A percentile compares a stretch with the other conserved stretches of the same genome.
These are phyloP conservation scores for Mariannaea sp. DNA, from an alignment of 2,329 filamentous ascomycete genomes.

Conservation along the genomic window DNA sequence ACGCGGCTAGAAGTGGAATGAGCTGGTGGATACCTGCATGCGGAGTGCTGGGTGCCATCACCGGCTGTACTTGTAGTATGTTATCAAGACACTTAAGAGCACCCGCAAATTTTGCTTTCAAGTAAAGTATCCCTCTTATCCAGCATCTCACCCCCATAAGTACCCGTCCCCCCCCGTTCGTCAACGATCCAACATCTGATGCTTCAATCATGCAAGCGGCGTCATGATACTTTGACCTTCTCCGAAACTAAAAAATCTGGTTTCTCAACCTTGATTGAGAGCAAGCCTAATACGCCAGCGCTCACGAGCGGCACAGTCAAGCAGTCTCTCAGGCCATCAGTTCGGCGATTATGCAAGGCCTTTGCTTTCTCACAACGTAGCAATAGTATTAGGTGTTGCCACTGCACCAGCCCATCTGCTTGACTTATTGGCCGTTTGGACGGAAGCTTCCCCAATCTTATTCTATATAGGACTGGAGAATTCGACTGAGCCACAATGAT, in stretches of 20 bases:
- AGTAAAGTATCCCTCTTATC: neutral
- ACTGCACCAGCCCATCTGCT: slow-evolving; percentile 1
- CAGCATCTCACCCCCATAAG: slow-evolving; percentile 5
- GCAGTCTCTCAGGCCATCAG: neutral
- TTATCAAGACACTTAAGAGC: too few relatives aligned
- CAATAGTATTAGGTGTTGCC: too few relatives aligned
- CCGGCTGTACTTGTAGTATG: slow-evolving; percentile 27
- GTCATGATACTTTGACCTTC: slow-evolving; percentile 34
- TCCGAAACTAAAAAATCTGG: slow-evolving; percentile 27
- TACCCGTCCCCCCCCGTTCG: slow-evolving; percentile 4
- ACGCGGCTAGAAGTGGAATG: slow-evolving; percentile 20
- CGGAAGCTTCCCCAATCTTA: slow-evolving; percentile 19
- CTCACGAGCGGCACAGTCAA: neutral
- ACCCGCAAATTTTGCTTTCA: too few relatives aligned
- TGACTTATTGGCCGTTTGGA: neutral
- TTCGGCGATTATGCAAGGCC: slow-evolving; percentile 1
- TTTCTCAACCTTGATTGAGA: slow-evolving; percentile 19
- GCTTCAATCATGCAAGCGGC: slow-evolving; percentile 25
- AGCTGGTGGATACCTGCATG: slow-evolving; percentile 27
- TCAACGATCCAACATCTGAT: slow-evolving; percentile 33
- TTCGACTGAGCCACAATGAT: slow-evolving; percentile 21
- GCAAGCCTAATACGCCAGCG: slow-evolving; percentile 12
- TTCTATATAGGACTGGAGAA: slow-evolving; percentile 27
- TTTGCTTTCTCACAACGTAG: too few relatives aligned
- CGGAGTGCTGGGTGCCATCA: slow-evolving; percentile 29